Percentiles rank a stretch among this genome's conserved stretches.
Evolutionary conservation across 2,329 filamentous ascomycete species (phyloP).

Genomic region (Paracamarosporium sp.): DNA sequence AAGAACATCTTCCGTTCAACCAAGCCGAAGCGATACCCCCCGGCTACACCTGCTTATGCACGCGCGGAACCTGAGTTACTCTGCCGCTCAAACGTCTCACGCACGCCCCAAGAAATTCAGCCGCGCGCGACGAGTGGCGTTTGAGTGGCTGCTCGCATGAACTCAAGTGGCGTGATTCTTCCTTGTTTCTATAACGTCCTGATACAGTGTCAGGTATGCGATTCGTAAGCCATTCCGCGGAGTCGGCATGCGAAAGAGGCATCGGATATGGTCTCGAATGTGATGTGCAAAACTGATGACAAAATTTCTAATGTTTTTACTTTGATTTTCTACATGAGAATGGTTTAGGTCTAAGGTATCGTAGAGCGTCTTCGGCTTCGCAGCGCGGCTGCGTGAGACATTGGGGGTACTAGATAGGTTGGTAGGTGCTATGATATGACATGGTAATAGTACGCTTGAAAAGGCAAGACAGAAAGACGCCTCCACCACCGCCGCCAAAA

Average conservation of each 20-base stretch:
- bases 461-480: slow-evolving; percentile 8
- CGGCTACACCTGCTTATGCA: not conserved
- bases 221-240: not conserved
- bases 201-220: not conserved
- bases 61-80: not conserved
- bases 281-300: not conserved
- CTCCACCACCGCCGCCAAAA: slow-evolving; percentile 8
- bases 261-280: not conserved
- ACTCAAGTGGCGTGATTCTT: slow-evolving; percentile 12
- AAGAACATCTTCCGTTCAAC: not conserved
- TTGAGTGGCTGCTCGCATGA: slow-evolving; percentile 18
- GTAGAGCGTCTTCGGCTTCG: not conserved
- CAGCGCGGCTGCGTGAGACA: slow-evolving; percentile 1
- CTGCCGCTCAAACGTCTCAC: slow-evolving; percentile 11
- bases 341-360: slow-evolving; percentile 5
- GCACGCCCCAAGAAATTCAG: not conserved
- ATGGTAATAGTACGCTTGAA: slow-evolving; percentile 6
- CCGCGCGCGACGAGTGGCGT: slow-evolving; percentile 6
- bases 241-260: not conserved
- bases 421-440: slow-evolving; percentile 5
- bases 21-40: not conserved
- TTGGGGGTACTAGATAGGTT: no score
- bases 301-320: slow-evolving; percentile 4
- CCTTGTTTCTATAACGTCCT: not conserved
- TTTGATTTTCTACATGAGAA: not conserved